A percentile compares a stretch with the other conserved stretches of the same genome.
Conservation (phyloP, 169 alveolate genomes). For the Amoebophrya sp. region DNA sequence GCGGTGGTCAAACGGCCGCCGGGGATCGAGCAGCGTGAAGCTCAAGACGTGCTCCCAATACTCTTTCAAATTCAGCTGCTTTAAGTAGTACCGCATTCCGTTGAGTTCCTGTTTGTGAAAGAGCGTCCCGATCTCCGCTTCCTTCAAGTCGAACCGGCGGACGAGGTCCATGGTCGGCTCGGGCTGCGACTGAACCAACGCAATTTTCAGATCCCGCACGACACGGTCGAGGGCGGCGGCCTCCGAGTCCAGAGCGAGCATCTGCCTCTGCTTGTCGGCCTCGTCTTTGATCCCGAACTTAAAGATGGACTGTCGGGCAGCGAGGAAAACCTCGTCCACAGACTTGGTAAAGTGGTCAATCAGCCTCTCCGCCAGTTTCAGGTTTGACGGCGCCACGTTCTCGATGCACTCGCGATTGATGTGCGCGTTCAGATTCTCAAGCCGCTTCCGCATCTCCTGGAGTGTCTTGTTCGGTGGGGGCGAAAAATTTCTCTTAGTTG, state of each 20-base stretch:
- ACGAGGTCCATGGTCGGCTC: neutral
- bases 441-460: no score
- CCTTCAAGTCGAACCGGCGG: neutral
- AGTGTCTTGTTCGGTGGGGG: neutral
- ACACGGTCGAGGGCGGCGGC: neutral
- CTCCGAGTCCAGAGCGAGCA: no score
- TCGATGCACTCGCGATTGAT: no score
- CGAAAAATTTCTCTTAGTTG: neutral
- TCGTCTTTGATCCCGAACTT: no score
- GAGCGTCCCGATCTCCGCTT: neutral
- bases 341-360: no score
- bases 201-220: neutral
- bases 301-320: no score
- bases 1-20: neutral
- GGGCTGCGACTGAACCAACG: no score
- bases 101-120: neutral
- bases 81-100: neutral
- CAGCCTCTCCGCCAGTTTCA: no score
- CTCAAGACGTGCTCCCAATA: neutral
- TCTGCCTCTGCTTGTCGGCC: no score
- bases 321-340: no score
- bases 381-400: neutral
- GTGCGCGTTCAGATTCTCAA: no score
- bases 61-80: no score
- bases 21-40: slow-evolving; percentile 1